These are phyloP conservation scores for Penicillium capsulatum DNA, from an alignment of 2,329 filamentous ascomycete species.

Conservation along the genomic window DNA sequence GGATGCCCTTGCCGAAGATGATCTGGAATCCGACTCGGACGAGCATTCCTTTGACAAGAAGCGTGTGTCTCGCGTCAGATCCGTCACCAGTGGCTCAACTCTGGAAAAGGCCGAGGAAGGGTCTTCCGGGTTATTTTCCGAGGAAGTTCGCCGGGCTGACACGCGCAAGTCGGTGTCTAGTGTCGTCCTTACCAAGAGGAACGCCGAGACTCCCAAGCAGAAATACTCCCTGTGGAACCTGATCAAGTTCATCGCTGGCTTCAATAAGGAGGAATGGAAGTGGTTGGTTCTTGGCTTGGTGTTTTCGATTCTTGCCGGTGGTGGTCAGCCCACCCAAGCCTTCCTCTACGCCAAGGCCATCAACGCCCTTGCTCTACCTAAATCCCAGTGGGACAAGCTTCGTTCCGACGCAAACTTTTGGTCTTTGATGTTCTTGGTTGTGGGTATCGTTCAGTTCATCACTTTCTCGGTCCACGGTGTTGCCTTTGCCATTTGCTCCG, in stretches of 20 bases:
- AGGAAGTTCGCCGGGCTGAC: conserved; percentile 38
- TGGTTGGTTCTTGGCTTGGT: conserved; percentile 69
- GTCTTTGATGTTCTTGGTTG: conserved; percentile 82
- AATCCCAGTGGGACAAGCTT: conserved; percentile 52
- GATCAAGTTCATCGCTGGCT: conserved; percentile 72
- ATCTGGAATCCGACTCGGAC: conserved; percentile 26
- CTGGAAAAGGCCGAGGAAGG: conserved; percentile 28
- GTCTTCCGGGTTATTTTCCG: conserved; percentile 19
- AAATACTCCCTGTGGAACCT: conserved; percentile 71
- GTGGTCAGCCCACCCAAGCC: conserved; percentile 70
- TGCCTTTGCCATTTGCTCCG: conserved; percentile 79
- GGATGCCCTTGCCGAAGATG: conserved; percentile 26
- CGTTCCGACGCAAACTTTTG: conserved; percentile 75
- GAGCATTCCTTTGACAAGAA: conserved; percentile 22
- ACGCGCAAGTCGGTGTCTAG: conserved; percentile 62
- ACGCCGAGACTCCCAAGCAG: conserved; percentile 42
- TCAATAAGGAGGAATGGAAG: conserved; percentile 69
- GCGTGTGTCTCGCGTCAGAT: conserved; percentile 31
- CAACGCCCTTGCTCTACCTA: conserved; percentile 60
- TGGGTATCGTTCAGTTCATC: conserved; percentile 69
- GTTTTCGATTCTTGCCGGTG: conserved; percentile 72
- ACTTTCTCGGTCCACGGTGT: conserved; percentile 65
- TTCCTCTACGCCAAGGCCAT: conserved; percentile 91
- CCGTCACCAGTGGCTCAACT: conserved; percentile 28
- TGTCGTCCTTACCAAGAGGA: conserved; percentile 58